These are phyloP conservation scores for Termitomyces sp. DNA, from an alignment of 768 basidiomycete genomes.

Conservation along the genomic window DNA sequence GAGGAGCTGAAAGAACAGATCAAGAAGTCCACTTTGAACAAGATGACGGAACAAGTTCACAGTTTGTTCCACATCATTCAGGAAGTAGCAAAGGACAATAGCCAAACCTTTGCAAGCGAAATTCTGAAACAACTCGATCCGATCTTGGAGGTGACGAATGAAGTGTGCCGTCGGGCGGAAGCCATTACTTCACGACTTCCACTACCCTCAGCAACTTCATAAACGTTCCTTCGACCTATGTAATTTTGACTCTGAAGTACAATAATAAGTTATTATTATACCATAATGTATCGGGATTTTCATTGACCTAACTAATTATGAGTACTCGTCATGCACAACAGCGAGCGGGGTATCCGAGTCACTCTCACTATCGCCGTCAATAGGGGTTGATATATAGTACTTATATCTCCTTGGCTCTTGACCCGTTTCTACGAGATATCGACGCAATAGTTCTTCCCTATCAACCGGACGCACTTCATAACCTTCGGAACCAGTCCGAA, in stretches of 20 bases:
- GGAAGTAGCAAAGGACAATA: conserved; percentile 17
- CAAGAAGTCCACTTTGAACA: conserved; percentile 6
- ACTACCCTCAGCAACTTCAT: background rate
- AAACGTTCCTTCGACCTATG: background rate
- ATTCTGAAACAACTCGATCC: conserved; percentile 24
- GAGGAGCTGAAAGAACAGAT: conserved; percentile 17
- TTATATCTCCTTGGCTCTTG: conserved; percentile 58
- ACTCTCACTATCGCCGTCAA: conserved; percentile 36
- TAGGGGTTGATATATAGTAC: conserved; percentile 58
- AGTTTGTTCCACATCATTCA: conserved; percentile 19
- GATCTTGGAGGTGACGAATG: conserved; percentile 23
- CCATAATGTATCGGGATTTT: background rate
- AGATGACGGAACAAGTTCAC: conserved; percentile 18
- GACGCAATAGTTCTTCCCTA: conserved; percentile 58
- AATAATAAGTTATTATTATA: background rate
- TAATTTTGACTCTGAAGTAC: background rate
- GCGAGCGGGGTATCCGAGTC: conserved; percentile 26
- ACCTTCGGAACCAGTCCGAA: conserved; percentile 78
- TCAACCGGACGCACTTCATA: conserved; percentile 62
- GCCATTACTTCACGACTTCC: conserved; percentile 12
- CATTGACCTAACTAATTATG: background rate
- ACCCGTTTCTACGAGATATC: conserved; percentile 49
- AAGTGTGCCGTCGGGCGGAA: conserved; percentile 20
- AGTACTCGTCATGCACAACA: background rate
- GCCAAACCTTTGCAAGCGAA: conserved; percentile 18